phyloP scores from a whole-genome alignment of 208 protist species.

The Porcisia hertigi region DNA sequence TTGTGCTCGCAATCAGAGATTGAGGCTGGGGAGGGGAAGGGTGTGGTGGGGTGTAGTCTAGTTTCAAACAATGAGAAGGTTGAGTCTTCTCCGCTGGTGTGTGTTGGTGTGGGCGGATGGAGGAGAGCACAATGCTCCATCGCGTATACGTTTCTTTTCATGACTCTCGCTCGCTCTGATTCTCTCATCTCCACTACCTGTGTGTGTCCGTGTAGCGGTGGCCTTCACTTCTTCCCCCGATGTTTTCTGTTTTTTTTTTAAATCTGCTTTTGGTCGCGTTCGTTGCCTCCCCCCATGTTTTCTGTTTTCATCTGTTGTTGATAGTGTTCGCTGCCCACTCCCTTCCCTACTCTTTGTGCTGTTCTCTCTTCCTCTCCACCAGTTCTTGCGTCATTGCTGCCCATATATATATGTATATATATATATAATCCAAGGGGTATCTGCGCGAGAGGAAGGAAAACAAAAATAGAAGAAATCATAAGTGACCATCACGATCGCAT shows the following conservation, averaged over 20 bases:
- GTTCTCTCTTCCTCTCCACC: not conserved
- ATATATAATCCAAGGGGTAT: not conserved
- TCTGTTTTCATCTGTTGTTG: not conserved
- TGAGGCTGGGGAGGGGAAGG: too few relatives aligned
- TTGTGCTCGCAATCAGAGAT: too few relatives aligned
- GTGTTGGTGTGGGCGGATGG: too few relatives aligned
- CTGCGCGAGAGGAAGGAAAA: not conserved
- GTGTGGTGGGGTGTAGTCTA: too few relatives aligned
- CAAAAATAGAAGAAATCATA: not conserved
- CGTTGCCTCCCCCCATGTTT: not conserved
- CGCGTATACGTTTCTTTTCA: too few relatives aligned
- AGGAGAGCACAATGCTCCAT: too few relatives aligned
- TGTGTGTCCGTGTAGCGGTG: not conserved
- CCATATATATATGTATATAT: not conserved
- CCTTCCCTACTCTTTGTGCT: not conserved
- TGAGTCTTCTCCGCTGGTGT: too few relatives aligned
- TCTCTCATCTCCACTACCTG: not conserved
- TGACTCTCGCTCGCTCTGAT: not conserved
- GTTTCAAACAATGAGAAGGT: too few relatives aligned
- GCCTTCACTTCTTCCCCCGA: not conserved
- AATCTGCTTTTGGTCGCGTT: not conserved
- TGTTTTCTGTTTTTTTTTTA: conserved; percentile 1
- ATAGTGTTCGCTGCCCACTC: not conserved
- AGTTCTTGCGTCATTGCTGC: not conserved
- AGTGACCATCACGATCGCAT: not conserved